phyloP scores from a whole-genome alignment of 169 alveolate genomes.

The Babesia sp. region DNA sequence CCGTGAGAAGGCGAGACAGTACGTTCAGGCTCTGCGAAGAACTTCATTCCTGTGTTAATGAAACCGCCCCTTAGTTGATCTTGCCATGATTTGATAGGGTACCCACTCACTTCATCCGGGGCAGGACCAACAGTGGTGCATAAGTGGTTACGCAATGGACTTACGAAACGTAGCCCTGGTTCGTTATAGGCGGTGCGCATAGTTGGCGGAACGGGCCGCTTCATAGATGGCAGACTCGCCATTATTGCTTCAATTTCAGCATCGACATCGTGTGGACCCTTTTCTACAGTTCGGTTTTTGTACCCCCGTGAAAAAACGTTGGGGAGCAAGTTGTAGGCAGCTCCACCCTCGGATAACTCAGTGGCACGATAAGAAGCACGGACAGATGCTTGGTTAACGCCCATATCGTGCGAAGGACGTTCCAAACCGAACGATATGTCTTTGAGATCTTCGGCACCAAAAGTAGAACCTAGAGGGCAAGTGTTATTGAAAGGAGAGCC shows the following conservation, averaged over 20 bases:
- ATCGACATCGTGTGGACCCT: neutral
- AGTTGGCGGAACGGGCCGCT: neutral
- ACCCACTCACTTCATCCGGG: neutral
- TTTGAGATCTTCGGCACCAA: neutral
- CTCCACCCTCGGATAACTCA: neutral
- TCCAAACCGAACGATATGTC: neutral
- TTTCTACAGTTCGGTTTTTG: neutral
- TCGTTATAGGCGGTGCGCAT: neutral
- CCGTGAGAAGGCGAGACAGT: neutral
- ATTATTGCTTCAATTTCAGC: slow-evolving; percentile 12
- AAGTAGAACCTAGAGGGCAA: slow-evolving; percentile 9
- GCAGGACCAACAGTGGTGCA: neutral
- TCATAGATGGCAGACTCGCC: slow-evolving; percentile 8
- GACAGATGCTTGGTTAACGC: neutral
- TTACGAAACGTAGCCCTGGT: slow-evolving; percentile 2
- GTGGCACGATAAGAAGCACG: neutral
- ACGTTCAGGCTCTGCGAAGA: neutral
- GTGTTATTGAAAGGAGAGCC: slow-evolving; percentile 10
- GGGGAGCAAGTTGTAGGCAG: neutral
- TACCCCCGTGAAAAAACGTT: neutral
- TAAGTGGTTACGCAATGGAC: slow-evolving; percentile 1
- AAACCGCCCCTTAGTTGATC: slow-evolving; percentile 30
- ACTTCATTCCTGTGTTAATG: slow-evolving; percentile 6
- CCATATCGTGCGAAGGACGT: neutral
- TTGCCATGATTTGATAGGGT: neutral